A percentile compares a stretch with the other conserved stretches of the same genome.
Evolutionary conservation across 192 early-diverging fungal genomes (phyloP).

Genomic region (Umbelopsis sp.): DNA sequence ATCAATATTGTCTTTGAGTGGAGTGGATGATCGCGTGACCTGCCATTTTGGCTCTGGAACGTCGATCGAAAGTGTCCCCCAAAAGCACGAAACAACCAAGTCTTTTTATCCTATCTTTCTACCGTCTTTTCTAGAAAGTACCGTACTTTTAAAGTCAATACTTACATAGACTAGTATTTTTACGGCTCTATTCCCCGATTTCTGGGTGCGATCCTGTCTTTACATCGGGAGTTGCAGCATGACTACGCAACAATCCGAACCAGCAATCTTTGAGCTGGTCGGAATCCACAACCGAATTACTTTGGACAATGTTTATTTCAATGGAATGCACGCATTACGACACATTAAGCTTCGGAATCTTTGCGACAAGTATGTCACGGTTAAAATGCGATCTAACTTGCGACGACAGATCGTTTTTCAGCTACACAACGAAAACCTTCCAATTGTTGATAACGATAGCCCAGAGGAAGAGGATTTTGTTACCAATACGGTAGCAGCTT

Average conservation of each 20-base stretch:
- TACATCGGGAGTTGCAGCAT: neutral
- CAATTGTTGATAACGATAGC: slow-evolving; percentile 52
- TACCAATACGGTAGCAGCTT: slow-evolving; percentile 70
- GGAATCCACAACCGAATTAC: slow-evolving; percentile 59
- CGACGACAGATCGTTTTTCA: slow-evolving; percentile 83
- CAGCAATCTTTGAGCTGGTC: slow-evolving; percentile 53
- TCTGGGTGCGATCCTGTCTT: neutral
- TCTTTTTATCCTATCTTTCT: neutral
- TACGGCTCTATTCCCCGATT: neutral
- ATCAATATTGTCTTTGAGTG: neutral
- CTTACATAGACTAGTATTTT: neutral
- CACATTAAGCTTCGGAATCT: slow-evolving; percentile 74
- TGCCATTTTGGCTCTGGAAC: slow-evolving; percentile 16
- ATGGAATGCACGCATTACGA: slow-evolving; percentile 78
- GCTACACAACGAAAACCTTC: slow-evolving; percentile 82
- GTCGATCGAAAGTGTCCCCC: neutral
- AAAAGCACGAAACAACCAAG: neutral
- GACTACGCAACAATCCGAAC: slow-evolving; percentile 16
- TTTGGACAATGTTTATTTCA: slow-evolving; percentile 81
- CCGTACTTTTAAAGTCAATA: neutral
- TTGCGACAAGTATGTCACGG: slow-evolving; percentile 53
- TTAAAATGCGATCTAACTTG: slow-evolving; percentile 81
- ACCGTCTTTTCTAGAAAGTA: neutral
- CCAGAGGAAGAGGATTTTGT: slow-evolving; percentile 24
- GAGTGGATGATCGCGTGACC: slow-evolving; percentile 1